A percentile compares a stretch with the other conserved stretches of the same genome.
phyloP scores from a whole-genome alignment of 768 basidiomycete species.

The Rhizopogon vulgaris region DNA sequence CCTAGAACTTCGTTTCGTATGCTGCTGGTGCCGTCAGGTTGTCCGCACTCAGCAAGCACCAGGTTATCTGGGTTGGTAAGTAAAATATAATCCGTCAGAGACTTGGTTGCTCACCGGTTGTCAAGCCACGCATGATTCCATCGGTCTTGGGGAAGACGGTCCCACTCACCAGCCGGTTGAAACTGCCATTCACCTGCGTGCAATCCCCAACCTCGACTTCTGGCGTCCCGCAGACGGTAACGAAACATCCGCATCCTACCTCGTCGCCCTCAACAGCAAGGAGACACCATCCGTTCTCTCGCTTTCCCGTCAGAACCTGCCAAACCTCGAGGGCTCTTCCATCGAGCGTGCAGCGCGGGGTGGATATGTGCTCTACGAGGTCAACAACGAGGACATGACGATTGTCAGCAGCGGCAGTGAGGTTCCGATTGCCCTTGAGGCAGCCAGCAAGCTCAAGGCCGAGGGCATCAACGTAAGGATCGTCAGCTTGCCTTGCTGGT shows the following conservation, averaged over 20 bases:
- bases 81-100: slow-evolving; percentile 11
- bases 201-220: slow-evolving; percentile 88
- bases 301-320: slow-evolving; percentile 85
- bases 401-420: slow-evolving; percentile 89
- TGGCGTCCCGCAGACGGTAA: slow-evolving; percentile 94
- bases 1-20: slow-evolving; percentile 87
- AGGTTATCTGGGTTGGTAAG: slow-evolving; percentile 90
- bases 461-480: slow-evolving; percentile 78
- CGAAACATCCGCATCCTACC: slow-evolving; percentile 93
- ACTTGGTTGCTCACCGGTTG: background rate
- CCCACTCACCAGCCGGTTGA: slow-evolving; percentile 96
- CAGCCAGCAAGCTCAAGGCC: slow-evolving; percentile 69
- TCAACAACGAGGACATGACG: slow-evolving; percentile 74
- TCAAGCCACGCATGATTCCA: slow-evolving; percentile 88
- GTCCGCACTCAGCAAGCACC: slow-evolving; percentile 83
- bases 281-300: slow-evolving; percentile 80
- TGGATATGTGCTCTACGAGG: slow-evolving; percentile 87
- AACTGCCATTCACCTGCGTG: slow-evolving; percentile 80
- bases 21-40: slow-evolving; percentile 90
- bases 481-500: slow-evolving; percentile 87
- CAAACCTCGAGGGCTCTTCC: slow-evolving; percentile 83
- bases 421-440: slow-evolving; percentile 82
- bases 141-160: slow-evolving; percentile 90
- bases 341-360: slow-evolving; percentile 81
- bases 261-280: slow-evolving; percentile 66